Conservation (phyloP, 768 basidiomycete species). For the Pleurotus sapidus region DNA sequence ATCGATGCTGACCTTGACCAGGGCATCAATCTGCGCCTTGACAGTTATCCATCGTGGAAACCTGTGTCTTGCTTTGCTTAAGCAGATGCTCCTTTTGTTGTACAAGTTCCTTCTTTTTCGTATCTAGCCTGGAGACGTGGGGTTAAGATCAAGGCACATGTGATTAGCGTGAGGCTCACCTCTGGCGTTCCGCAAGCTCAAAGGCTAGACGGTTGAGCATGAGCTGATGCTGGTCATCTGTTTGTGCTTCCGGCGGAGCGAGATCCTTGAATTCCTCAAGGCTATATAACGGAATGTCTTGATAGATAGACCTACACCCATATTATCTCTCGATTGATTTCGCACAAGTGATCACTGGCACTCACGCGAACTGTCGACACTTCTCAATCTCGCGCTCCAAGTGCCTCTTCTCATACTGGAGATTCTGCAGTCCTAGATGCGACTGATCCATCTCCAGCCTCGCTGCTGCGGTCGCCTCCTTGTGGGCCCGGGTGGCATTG, state of each 20-base stretch:
- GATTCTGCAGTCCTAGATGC: constrained; percentile 81
- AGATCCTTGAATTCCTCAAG: constrained; percentile 65
- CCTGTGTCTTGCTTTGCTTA: constrained; percentile 75
- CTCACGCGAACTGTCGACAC: constrained; percentile 89
- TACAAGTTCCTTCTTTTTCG: constrained; percentile 62
- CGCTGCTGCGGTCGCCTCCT: constrained; percentile 75
- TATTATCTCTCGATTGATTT: background rate
- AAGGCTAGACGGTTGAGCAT: constrained; percentile 88
- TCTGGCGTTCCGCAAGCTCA: constrained; percentile 84
- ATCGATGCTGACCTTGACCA: constrained; percentile 58
- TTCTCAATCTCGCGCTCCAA: constrained; percentile 91
- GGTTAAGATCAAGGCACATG: constrained; percentile 5
- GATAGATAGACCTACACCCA: constrained; percentile 72
- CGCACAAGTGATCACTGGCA: constrained; percentile 10
- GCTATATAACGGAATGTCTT: constrained; percentile 76
- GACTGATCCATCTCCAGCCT: constrained; percentile 90
- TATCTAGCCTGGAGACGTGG: constrained; percentile 56
- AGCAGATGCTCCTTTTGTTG: constrained; percentile 76
- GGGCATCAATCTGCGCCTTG: constrained; percentile 71
- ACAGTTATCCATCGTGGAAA: constrained; percentile 72
- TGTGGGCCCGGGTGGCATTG: constrained; percentile 58
- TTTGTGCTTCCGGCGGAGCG: constrained; percentile 67
- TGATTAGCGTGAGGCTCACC: constrained; percentile 42
- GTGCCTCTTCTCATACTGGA: constrained; percentile 86
- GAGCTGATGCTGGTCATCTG: constrained; percentile 70